Evolutionary conservation across 164 flowering plant species (phyloP).

Genomic region (Chimonanthus praecox): DNA sequence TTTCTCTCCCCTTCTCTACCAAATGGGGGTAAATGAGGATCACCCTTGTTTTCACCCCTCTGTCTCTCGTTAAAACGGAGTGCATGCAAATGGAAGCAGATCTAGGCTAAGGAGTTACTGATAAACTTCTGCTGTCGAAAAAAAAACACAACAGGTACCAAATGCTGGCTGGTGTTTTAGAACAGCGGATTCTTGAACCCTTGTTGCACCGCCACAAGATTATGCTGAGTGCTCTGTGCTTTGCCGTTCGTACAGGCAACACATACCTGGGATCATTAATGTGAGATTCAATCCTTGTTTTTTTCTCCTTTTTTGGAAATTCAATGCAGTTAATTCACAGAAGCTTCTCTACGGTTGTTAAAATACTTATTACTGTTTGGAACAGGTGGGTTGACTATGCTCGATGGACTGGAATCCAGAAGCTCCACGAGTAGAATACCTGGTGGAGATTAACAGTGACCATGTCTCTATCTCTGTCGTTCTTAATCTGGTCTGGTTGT

Average conservation of each 20-base stretch:
- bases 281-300: slow-evolving; percentile 35
- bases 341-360: neutral
- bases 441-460: neutral
- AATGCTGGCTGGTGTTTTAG: slow-evolving; percentile 83
- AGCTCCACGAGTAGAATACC: slow-evolving; percentile 28
- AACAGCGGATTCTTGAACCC: slow-evolving; percentile 83
- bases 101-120: neutral
- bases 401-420: slow-evolving; percentile 76
- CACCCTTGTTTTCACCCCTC: no score
- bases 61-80: no score
- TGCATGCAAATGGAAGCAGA: no score
- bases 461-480: no score
- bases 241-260: slow-evolving; percentile 90
- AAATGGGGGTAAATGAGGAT: no score
- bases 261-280: slow-evolving; percentile 87
- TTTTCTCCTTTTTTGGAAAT: neutral
- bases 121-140: neutral
- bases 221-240: slow-evolving; percentile 73
- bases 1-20: no score
- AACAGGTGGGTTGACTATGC: slow-evolving; percentile 96
- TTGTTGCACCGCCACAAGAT: slow-evolving; percentile 74
- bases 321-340: neutral
- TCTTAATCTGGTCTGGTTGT: no score
- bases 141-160: slow-evolving; percentile 57
- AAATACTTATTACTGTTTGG: slow-evolving; percentile 8